Percentiles rank a stretch among this genome's conserved stretches.
Evolutionary conservation across 2,329 filamentous ascomycete species (phyloP).

Genomic region (Cercospora brassicicola): DNA sequence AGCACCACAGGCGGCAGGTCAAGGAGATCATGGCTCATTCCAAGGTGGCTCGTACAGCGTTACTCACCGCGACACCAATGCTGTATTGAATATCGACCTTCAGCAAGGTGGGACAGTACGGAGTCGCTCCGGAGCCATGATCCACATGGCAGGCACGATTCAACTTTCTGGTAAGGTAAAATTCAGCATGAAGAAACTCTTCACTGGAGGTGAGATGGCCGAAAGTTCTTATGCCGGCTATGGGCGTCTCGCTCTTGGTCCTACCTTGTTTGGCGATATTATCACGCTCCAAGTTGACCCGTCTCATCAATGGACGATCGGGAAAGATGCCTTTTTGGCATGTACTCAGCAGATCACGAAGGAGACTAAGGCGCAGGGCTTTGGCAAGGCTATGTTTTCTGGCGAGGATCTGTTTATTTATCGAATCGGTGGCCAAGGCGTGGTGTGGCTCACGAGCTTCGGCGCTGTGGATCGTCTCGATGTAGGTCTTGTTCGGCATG

Average conservation of each 20-base stretch:
- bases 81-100: constrained; percentile 79
- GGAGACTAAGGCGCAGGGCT: constrained; percentile 74
- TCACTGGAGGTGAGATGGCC: constrained; percentile 74
- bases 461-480: constrained; percentile 92
- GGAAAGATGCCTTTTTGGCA: constrained; percentile 82
- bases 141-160: constrained; percentile 84
- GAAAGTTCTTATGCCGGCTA: constrained; percentile 80
- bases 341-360: constrained; percentile 76
- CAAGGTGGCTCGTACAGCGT: constrained; percentile 91
- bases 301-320: constrained; percentile 74
- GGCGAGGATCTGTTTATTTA: constrained; percentile 89
- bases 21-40: constrained; percentile 76
- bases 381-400: constrained; percentile 86
- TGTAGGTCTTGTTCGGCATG: constrained; percentile 54
- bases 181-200: constrained; percentile 82
- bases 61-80: constrained; percentile 85
- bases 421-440: constrained; percentile 69
- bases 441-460: constrained; percentile 86
- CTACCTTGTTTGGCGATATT: constrained; percentile 76
- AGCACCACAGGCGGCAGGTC: constrained; percentile 20
- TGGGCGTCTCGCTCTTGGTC: constrained; percentile 80
- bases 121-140: constrained; percentile 81
- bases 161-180: constrained; percentile 77
- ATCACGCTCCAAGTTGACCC: constrained; percentile 72
- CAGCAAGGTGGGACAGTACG: constrained; percentile 79